Evolutionary conservation across 768 basidiomycete genomes (phyloP).

Genomic region (Wakefieldia striispora): DNA sequence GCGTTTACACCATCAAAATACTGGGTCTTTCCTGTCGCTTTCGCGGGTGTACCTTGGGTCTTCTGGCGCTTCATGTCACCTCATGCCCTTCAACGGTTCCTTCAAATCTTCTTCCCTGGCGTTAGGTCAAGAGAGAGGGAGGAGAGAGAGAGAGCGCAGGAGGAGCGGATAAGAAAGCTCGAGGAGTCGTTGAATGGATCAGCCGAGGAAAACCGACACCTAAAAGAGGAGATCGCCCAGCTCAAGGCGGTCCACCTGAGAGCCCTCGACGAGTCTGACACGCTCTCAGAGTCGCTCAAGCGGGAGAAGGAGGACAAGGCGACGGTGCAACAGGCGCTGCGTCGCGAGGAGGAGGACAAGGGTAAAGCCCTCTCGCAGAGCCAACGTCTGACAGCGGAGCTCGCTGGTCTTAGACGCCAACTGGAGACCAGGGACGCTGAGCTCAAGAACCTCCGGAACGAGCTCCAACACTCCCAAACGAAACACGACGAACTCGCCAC

Average conservation of each 20-base stretch:
- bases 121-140: constrained; percentile 21
- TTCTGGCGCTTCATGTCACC: constrained; percentile 12
- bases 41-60: constrained; percentile 27
- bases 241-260: constrained; percentile 7
- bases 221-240: constrained; percentile 18
- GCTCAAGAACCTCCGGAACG: constrained; percentile 24
- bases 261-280: constrained; percentile 8
- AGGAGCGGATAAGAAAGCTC: constrained; percentile 16
- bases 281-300: constrained; percentile 17
- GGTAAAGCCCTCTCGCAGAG: neutral
- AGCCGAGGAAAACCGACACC: constrained; percentile 16
- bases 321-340: constrained; percentile 15
- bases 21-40: constrained; percentile 29
- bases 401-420: constrained; percentile 18
- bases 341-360: constrained; percentile 24
- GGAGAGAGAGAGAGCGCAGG: constrained; percentile 11
- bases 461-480: constrained; percentile 24
- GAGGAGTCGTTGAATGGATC: constrained; percentile 6
- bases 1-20: constrained; percentile 26
- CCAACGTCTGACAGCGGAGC: constrained; percentile 18
- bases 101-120: neutral
- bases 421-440: constrained; percentile 25
- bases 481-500: constrained; percentile 29
- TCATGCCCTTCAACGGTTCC: neutral
- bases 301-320: constrained; percentile 18